Base-by-base conservation (phyloP, 2,329 filamentous ascomycete genomes). In the Zasmidium cellare region DNA sequence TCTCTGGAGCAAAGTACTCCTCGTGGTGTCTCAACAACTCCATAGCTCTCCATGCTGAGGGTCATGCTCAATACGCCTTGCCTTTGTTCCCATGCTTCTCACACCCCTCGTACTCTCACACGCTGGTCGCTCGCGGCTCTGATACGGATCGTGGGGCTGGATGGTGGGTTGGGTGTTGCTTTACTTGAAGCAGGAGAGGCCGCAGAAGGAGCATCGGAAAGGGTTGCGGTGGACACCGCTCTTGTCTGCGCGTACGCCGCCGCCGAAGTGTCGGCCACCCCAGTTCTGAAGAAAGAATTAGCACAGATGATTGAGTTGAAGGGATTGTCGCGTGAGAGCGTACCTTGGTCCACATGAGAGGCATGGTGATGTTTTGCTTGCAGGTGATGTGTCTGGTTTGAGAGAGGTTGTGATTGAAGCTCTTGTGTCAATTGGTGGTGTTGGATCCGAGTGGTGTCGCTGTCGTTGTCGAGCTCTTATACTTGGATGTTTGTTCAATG, bases 221-320 rank as follows among this genome's bases (percentile, higher is more conserved):
- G 81, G 79, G 23, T 80, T 79, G 53, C 79, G 74, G 41, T 77
- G 76, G 1, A 78, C 72, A 52, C 82, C 82, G 65, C 83, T 76
- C 64, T 77, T 78, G 72, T 83, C 80, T 58, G 79, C 80, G 11
- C 78, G 73, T 52, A 84, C 68, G 59, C 78, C 80, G 35, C 79
- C 82, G 53, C 77, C 77, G 56, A 65, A 75, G 61, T 75, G 76
- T 53, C 68, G 72, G 59, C 76, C 76, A 53, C 77, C 77, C 49
- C 64, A 79, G 59, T 73, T 63, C 63, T 65, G 31, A 45, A n/a
- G 12, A 12, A 51, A 28, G 25, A 56, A 3, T 44, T 18, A 9
- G 35, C 41, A 57, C 18, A 1, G 28, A 35, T 3, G 28, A 3
- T 6, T n/a, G 22, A 1, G 28, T 38, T 18, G 9, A 12, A 14